phyloP scores from a whole-genome alignment of 2,329 filamentous ascomycete species.

The Fusarium nisikadoi region DNA sequence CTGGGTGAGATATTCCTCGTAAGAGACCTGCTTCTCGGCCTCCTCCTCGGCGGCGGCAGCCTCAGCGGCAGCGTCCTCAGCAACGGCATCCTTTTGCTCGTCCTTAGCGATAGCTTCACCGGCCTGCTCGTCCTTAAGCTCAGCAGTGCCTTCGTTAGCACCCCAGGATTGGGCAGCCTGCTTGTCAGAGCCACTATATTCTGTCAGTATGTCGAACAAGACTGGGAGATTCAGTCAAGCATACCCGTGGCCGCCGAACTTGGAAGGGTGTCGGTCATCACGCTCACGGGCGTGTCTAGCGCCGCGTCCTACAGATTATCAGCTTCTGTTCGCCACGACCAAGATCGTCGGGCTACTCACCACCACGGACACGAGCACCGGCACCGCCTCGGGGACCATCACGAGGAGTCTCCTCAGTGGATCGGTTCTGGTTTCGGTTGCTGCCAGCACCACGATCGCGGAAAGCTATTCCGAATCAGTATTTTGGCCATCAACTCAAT shows the following conservation, averaged over 20 bases:
- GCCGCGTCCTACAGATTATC: constrained; percentile 59
- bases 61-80: constrained; percentile 61
- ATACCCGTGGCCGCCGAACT: constrained; percentile 57
- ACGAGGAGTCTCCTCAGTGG: constrained; percentile 74
- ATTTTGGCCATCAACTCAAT: constrained; percentile 6
- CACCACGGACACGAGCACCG: constrained; percentile 70
- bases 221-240: constrained; percentile 29
- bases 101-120: constrained; percentile 88
- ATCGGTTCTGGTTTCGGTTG: constrained; percentile 83
- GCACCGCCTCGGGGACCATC: constrained; percentile 69
- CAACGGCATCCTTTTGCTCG: constrained; percentile 78
- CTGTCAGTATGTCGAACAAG: constrained; percentile 25
- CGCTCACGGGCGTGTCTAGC: constrained; percentile 62
- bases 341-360: constrained; percentile 51
- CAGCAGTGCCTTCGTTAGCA: constrained; percentile 80
- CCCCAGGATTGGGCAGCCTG: constrained; percentile 92
- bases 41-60: constrained; percentile 62
- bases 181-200: constrained; percentile 80
- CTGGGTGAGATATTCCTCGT: constrained; percentile 85
- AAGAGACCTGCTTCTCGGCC: constrained; percentile 86
- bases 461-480: constrained; percentile 71
- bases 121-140: constrained; percentile 90
- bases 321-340: background rate
- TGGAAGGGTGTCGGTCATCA: constrained; percentile 67
- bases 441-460: constrained; percentile 86